A percentile compares a stretch with the other conserved stretches of the same genome.
These are phyloP conservation scores for Cercospora berteroae DNA, from an alignment of 2,329 filamentous ascomycete genomes.

Conservation along the genomic window DNA sequence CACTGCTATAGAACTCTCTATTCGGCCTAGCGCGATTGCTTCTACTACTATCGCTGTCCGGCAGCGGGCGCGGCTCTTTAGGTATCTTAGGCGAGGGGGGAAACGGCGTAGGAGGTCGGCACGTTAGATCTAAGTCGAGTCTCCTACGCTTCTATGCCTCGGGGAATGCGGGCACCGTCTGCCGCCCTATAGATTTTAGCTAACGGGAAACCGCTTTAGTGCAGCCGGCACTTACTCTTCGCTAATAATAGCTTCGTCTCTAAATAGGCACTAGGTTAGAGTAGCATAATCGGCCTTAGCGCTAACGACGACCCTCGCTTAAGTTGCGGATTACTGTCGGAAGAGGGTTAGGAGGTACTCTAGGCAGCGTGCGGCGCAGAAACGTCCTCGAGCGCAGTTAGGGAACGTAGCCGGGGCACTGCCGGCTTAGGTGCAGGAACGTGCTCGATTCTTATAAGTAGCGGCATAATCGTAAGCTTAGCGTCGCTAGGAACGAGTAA, in stretches of 20 bases:
- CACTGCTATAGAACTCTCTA: not conserved
- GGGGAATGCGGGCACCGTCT: not conserved
- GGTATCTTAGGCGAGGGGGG: not conserved
- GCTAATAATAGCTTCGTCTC: not conserved
- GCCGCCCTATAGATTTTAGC: not conserved
- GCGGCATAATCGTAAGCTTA: not conserved
- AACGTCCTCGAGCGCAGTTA: not conserved
- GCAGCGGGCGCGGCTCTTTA: not conserved
- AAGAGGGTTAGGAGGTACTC: not conserved
- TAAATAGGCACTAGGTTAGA: not conserved
- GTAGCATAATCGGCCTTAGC: not conserved
- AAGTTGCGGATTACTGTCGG: not conserved
- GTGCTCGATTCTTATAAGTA: not conserved
- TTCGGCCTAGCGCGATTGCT: not conserved
- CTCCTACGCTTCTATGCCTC: not conserved
- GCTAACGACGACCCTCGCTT: not conserved
- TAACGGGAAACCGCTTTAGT: not conserved
- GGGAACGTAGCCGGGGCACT: not conserved
- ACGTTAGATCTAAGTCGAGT: not conserved
- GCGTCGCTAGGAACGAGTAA: not conserved
- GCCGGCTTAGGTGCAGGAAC: not conserved
- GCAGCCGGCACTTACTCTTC: not conserved
- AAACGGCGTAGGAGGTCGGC: not conserved
- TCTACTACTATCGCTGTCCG: not conserved
- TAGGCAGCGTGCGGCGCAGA: not conserved